Percentiles rank a stretch among this genome's conserved stretches.
phyloP scores from a whole-genome alignment of 495 filamentous ascomycete species.

The Penicillium canariense region DNA sequence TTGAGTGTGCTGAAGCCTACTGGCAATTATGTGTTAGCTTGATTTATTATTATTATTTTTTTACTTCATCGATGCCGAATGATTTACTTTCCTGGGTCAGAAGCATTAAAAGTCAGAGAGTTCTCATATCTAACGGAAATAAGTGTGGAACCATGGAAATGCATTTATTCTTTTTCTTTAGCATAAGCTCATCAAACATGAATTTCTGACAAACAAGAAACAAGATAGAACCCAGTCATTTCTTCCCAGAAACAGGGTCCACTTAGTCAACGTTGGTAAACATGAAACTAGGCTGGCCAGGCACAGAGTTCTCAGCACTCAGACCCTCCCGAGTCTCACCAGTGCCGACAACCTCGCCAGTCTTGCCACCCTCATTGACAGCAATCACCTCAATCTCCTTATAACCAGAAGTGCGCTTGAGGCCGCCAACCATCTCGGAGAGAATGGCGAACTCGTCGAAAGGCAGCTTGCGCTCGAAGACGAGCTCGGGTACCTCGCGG shows the following conservation, averaged over 20 bases:
- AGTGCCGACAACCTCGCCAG: conserved; percentile 52
- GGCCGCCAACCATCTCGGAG: conserved; percentile 52
- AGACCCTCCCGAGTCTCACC: conserved; percentile 58
- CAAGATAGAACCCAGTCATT: neutral
- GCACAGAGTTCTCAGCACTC: conserved; percentile 65
- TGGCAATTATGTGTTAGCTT: neutral
- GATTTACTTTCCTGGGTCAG: too few species aligned
- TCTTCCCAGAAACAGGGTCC: neutral
- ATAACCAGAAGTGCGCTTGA: conserved; percentile 64
- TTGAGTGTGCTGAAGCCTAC: conserved; percentile 5
- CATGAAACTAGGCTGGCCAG: conserved; percentile 73
- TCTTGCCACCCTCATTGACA: conserved; percentile 69
- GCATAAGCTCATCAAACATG: conserved; percentile 32
- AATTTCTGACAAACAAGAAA: conserved; percentile 12
- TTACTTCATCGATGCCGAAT: too few species aligned
- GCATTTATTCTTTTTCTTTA: conserved; percentile 25
- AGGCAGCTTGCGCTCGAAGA: conserved; percentile 76
- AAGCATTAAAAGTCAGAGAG: too few species aligned
- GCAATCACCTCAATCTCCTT: conserved; percentile 61
- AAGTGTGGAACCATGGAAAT: conserved; percentile 20
- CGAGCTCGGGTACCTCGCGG: conserved; percentile 52
- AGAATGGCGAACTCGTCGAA: conserved; percentile 82
- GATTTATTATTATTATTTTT: too few species aligned
- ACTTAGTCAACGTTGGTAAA: conserved; percentile 65
- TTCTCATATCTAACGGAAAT: too few species aligned